Evolutionary conservation across 768 basidiomycete species (phyloP).

Genomic region (Trametes villosa): DNA sequence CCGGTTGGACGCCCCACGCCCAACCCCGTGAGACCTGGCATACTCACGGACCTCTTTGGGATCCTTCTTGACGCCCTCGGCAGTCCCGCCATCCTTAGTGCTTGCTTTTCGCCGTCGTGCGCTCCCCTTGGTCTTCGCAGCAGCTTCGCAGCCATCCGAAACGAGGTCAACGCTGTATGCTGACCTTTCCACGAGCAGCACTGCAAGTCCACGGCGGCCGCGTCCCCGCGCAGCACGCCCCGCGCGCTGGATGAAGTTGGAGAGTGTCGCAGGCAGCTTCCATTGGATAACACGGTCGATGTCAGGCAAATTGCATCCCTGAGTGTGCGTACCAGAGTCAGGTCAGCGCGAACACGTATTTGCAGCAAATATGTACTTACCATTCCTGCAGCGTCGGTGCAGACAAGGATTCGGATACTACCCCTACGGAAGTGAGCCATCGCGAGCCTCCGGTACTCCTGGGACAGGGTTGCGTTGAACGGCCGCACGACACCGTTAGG

Average conservation of each 20-base stretch:
- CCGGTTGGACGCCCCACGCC: neutral
- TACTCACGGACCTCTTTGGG: neutral
- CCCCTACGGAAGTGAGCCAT: constrained; percentile 27
- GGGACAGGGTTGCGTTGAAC: constrained; percentile 26
- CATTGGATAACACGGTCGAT: constrained; percentile 45
- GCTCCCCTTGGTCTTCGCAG: neutral
- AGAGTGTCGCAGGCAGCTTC: constrained; percentile 37
- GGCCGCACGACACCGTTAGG: constrained; percentile 16
- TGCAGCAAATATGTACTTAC: constrained; percentile 9
- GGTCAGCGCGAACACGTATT: neutral
- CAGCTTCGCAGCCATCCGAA: constrained; percentile 26
- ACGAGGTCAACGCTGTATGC: constrained; percentile 7
- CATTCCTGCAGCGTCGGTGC: constrained; percentile 34
- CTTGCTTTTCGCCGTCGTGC: neutral
- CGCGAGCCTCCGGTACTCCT: constrained; percentile 21
- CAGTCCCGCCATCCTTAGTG: neutral
- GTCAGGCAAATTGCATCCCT: constrained; percentile 32
- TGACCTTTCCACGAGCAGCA: constrained; percentile 9
- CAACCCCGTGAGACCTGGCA: neutral
- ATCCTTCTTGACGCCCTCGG: too few species aligned
- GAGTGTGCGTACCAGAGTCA: neutral
- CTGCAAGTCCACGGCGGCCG: constrained; percentile 6
- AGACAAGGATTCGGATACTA: constrained; percentile 26
- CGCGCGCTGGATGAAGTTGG: constrained; percentile 39
- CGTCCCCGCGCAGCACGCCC: constrained; percentile 37